A percentile compares a stretch with the other conserved stretches of the same genome.
Evolutionary conservation across 2,329 filamentous ascomycete species (phyloP).

Genomic region (Verticillium nubilum): DNA sequence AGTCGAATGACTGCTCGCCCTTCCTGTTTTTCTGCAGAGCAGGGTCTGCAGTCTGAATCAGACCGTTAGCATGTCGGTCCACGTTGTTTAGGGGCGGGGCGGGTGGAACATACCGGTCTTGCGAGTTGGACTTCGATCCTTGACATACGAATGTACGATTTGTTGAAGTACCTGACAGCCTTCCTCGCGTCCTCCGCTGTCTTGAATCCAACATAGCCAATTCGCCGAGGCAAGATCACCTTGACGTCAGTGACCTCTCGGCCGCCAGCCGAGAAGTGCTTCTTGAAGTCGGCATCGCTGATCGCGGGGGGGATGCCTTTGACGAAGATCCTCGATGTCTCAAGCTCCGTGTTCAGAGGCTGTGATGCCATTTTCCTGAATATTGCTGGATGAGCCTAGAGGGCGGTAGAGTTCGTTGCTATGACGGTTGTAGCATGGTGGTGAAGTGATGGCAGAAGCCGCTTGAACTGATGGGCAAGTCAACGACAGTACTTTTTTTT

Average conservation of each 20-base stretch:
- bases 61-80: background rate
- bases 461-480: background rate
- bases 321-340: slow-evolving; percentile 70
- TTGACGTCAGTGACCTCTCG: slow-evolving; percentile 84
- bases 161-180: slow-evolving; percentile 94
- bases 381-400: background rate
- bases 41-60: slow-evolving; percentile 33
- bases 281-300: slow-evolving; percentile 77
- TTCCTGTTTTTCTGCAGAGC: slow-evolving; percentile 22
- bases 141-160: slow-evolving; percentile 91
- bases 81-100: background rate
- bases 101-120: slow-evolving; percentile 43
- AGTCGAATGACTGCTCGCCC: background rate
- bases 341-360: slow-evolving; percentile 20
- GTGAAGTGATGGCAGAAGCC: background rate
- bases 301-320: slow-evolving; percentile 80
- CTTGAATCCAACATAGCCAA: slow-evolving; percentile 94
- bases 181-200: slow-evolving; percentile 71
- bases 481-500: background rate
- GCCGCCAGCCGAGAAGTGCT: slow-evolving; percentile 74
- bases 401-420: background rate
- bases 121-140: slow-evolving; percentile 88
- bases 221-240: slow-evolving; percentile 81
- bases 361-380: background rate
- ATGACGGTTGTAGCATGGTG: background rate